Percentiles rank a stretch among this genome's conserved stretches.
These are phyloP conservation scores for Phytophthora rubi DNA, from an alignment of 352 stramenopile species.

Conservation along the genomic window DNA sequence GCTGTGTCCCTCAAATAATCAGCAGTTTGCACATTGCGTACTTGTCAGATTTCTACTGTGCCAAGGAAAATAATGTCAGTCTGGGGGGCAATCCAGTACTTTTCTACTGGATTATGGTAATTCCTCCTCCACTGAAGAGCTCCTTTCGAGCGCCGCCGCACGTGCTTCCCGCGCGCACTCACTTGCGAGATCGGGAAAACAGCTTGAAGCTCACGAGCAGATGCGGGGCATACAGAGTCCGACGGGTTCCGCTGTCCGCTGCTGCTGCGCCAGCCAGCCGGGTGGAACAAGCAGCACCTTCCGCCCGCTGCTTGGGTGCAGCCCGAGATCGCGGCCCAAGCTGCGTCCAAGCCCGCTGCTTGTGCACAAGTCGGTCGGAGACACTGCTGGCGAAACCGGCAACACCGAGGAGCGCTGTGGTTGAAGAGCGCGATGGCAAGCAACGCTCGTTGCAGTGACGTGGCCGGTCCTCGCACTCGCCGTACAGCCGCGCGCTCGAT, in stretches of 20 bases:
- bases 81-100: too few species aligned
- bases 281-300: slow-evolving; percentile 5
- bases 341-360: slow-evolving; percentile 1
- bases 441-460: slow-evolving; percentile 4
- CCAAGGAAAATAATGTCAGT: too few species aligned
- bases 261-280: slow-evolving; percentile 8
- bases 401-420: slow-evolving; percentile 11
- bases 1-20: too few species aligned
- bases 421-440: slow-evolving; percentile 3
- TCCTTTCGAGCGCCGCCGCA: slow-evolving; percentile 1
- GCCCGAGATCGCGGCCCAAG: not conserved
- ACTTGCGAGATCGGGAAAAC: slow-evolving; percentile 16
- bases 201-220: slow-evolving; percentile 13
- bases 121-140: not conserved
- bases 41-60: too few species aligned
- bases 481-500: slow-evolving; percentile 3
- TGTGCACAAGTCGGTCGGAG: not conserved
- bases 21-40: too few species aligned
- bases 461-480: slow-evolving; percentile 21
- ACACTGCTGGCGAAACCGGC: slow-evolving; percentile 1
- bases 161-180: slow-evolving; percentile 27
- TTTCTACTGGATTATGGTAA: too few species aligned
- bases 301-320: not conserved
- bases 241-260: not conserved
- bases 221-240: not conserved